Base-by-base conservation (phyloP, 177 flowering plant species). In the Vitis hybrid region DNA sequence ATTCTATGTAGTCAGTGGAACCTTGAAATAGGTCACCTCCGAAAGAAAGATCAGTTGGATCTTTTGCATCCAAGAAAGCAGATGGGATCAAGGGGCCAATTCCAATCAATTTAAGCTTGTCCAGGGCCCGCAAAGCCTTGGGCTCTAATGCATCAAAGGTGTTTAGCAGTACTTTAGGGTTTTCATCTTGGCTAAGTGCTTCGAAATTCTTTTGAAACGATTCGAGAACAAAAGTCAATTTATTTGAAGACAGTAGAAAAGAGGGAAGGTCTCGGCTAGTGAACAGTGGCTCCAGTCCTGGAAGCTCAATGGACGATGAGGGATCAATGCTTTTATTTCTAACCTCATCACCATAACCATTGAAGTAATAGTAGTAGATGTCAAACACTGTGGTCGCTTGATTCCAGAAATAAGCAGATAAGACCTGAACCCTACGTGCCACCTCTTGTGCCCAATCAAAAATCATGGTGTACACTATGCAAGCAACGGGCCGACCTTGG, bases 61-160 rank as follows among this genome's bases (percentile, higher is more conserved):
- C 67, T 1, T 26, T 21, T 0, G 70, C 19, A 54, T 64, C 70
- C 13, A 56, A 45, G 13, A 56, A 52, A 3, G 73, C 70, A 15
- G 75, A 64, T 4, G 78, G 71, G 19, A 75, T 49, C 67, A 72
- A 64, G 0, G 77, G 45, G 8, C 45, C 45, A 40, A 40, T 40
- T 40, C 45, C 45, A 40, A 40, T 40, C 45, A 40, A 4, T 5
- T 40, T 40, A 6, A 40, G 7, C 45, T 40, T 40, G 45, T 40
- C 45, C 8, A 40, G 1, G 8, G 77, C 7, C 12, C 65, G 62
- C 17, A 69, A 3, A 9, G 56, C 50, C 7, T 74, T 61, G 3
- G 7, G 40, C 18, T 75, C 80, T 18, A 72, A 34, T 7, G 65
- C 74, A 21, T 73, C 69, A 57, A 65, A 65, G 0, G 75, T 56